Percentiles rank a stretch among this genome's conserved stretches.
Evolutionary conservation across 768 basidiomycete genomes (phyloP).

Genomic region (Astraeus odoratus): DNA sequence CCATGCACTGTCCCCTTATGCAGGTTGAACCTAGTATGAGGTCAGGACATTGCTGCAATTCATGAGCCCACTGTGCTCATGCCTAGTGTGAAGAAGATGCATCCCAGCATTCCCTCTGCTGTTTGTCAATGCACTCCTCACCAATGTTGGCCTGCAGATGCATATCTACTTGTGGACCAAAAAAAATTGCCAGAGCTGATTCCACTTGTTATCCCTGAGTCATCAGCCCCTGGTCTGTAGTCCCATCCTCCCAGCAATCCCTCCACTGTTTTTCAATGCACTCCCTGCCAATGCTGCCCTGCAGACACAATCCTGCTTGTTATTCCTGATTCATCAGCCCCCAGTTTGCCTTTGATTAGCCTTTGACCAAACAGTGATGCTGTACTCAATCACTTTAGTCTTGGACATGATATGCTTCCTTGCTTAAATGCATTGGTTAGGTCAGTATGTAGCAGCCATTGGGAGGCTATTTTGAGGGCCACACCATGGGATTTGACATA

Average conservation of each 20-base stretch:
- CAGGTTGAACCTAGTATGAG: too few relatives aligned
- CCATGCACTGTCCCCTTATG: too few relatives aligned
- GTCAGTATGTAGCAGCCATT: not conserved
- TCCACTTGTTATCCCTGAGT: not conserved
- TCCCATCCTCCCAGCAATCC: too few relatives aligned
- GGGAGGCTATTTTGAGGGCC: not conserved
- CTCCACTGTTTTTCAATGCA: too few relatives aligned
- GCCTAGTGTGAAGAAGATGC: not conserved
- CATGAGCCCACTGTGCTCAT: not conserved
- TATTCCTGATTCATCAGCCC: not conserved
- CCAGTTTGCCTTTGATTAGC: too few relatives aligned
- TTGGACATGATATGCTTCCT: constrained; percentile 1
- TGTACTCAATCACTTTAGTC: not conserved
- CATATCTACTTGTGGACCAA: not conserved
- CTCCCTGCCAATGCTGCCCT: not conserved
- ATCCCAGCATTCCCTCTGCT: not conserved
- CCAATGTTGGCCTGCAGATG: not conserved
- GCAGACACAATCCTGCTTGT: not conserved
- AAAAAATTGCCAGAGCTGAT: too few relatives aligned
- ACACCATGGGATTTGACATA: not conserved
- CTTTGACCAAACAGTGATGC: not conserved
- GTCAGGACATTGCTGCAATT: too few relatives aligned
- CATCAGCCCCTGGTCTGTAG: not conserved
- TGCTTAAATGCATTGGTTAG: not conserved
- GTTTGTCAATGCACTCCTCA: too few relatives aligned